Conservation (phyloP, 352 stramenopile species). For the Pythium dissotocum region DNA sequence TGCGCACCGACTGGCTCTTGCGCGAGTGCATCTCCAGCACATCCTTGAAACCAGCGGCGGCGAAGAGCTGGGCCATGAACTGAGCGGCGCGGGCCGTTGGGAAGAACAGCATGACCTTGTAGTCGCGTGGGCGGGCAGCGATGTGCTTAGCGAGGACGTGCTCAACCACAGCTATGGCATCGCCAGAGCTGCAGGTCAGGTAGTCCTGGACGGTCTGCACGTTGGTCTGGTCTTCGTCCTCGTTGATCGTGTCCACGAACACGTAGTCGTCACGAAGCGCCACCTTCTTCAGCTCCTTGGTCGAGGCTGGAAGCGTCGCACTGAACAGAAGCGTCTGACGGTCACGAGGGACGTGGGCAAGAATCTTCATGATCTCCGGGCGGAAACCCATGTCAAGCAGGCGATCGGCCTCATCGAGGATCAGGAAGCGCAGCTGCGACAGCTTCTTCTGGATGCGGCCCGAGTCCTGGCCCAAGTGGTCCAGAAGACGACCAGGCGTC, state of each 20-base stretch:
- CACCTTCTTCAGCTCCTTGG: constrained; percentile 88
- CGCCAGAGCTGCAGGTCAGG: constrained; percentile 65
- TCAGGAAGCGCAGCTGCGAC: constrained; percentile 49
- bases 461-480: constrained; percentile 94
- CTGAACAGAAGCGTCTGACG: constrained; percentile 97
- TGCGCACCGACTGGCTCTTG: constrained; percentile 92
- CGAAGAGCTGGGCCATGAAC: constrained; percentile 92
- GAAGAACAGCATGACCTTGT: constrained; percentile 97
- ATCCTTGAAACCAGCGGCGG: constrained; percentile 54
- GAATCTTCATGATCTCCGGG: constrained; percentile 91
- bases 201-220: constrained; percentile 87
- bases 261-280: constrained; percentile 85
- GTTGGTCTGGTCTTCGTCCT: constrained; percentile 91
- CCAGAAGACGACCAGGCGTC: constrained; percentile 94
- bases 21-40: constrained; percentile 96
- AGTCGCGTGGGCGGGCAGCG: constrained; percentile 48
- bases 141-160: constrained; percentile 75
- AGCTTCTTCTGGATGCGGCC: constrained; percentile 71
- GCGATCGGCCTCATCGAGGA: constrained; percentile 96
- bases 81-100: constrained; percentile 86
- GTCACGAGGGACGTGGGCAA: constrained; percentile 43
- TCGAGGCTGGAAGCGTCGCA: constrained; percentile 90
- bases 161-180: constrained; percentile 76
- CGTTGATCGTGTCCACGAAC: constrained; percentile 93
- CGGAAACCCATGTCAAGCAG: constrained; percentile 96